Percentiles rank a stretch among this genome's conserved stretches.
phyloP scores from a whole-genome alignment of 306 rosid species.

The Lithocarpus polystachyus region DNA sequence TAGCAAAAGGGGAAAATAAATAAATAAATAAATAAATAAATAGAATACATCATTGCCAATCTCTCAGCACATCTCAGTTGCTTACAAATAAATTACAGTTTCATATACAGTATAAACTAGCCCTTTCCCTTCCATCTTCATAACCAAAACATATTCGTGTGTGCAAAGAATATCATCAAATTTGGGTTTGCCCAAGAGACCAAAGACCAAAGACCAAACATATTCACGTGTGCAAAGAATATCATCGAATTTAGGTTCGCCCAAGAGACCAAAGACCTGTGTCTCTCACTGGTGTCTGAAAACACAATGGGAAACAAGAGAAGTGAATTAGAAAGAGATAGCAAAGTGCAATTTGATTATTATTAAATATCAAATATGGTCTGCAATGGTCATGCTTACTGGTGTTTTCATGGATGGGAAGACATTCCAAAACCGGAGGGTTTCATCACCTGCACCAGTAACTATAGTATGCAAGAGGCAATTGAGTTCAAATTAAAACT shows the following conservation, averaged over 20 bases:
- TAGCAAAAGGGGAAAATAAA: too few species aligned
- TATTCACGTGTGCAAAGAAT: background rate
- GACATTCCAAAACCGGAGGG: conserved; percentile 87
- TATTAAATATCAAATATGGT: conserved; percentile 5
- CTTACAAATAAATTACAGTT: background rate
- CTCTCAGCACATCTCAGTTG: background rate
- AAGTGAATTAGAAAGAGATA: too few species aligned
- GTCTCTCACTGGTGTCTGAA: conserved; percentile 80
- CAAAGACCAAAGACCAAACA: too few species aligned
- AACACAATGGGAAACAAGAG: background rate
- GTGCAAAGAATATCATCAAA: too few species aligned
- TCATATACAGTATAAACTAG: too few species aligned
- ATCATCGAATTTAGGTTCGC: conserved; percentile 71
- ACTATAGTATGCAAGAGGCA: conserved; percentile 70
- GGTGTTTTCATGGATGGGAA: conserved; percentile 87
- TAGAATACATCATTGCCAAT: background rate
- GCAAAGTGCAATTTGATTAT: background rate
- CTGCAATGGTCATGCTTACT: conserved; percentile 42
- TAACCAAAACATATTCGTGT: background rate
- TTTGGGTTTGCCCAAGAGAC: too few species aligned
- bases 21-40: background rate
- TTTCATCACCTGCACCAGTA: conserved; percentile 97
- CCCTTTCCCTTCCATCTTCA: too few species aligned
- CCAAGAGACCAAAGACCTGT: conserved; percentile 92
- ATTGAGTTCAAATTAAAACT: background rate